phyloP scores from a whole-genome alignment of 257 asterid species.

The Solanum paucissectum region DNA sequence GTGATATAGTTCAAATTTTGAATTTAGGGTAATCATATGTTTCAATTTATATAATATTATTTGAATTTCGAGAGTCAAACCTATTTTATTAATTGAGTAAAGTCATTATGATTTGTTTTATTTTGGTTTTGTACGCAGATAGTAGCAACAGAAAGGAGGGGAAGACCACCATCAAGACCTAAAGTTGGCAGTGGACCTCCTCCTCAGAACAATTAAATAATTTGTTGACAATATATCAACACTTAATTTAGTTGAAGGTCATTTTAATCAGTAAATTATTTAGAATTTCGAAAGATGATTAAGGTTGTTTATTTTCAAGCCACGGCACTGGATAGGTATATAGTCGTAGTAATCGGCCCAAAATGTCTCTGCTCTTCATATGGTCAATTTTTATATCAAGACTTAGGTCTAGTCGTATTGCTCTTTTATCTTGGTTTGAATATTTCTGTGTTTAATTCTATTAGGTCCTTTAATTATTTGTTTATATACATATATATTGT shows the following conservation, averaged over 20 bases:
- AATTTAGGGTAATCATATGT: no score
- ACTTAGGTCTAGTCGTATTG: neutral
- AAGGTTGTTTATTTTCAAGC: neutral
- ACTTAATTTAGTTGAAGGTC: neutral
- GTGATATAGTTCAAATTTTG: neutral
- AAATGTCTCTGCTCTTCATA: neutral
- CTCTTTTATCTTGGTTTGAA: neutral
- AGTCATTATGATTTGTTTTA: no score
- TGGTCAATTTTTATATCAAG: neutral
- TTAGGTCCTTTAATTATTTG: neutral
- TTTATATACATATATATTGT: neutral
- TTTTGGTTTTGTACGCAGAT: neutral
- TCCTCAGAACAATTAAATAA: conserved; percentile 17
- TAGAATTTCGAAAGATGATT: no score
- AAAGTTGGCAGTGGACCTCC: conserved; percentile 3
- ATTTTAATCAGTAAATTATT: no score
- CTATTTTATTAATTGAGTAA: no score
- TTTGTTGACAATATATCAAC: neutral
- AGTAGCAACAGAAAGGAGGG: neutral
- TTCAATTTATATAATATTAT: no score
- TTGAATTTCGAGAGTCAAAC: no score
- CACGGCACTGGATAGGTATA: no score
- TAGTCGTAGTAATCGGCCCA: neutral
- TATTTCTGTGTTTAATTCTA: neutral
- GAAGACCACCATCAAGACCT: conserved; percentile 16